These are phyloP conservation scores for Rhododendron williamsianum DNA, from an alignment of 148 eudicot species.

Conservation along the genomic window DNA sequence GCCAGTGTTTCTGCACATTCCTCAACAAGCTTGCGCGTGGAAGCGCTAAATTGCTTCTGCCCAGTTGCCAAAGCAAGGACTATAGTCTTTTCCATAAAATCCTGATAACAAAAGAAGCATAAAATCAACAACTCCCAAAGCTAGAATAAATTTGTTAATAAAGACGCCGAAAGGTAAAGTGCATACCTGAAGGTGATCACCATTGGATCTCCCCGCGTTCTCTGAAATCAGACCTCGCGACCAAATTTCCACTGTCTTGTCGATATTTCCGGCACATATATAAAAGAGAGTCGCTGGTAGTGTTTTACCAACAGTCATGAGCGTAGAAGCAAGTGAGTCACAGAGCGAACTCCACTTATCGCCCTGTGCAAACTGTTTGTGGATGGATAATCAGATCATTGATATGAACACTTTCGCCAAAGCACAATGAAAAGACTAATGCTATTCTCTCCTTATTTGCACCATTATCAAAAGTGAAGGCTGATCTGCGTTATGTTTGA, in stretches of 20 bases:
- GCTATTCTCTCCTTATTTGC: slow-evolving; percentile 2
- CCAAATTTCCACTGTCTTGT: slow-evolving; percentile 92
- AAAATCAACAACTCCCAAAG: background rate
- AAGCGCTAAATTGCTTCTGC: slow-evolving; percentile 82
- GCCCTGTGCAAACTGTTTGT: slow-evolving; percentile 68
- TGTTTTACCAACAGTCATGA: slow-evolving; percentile 60
- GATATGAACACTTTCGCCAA: background rate
- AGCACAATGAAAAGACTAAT: background rate
- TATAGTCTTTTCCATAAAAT: slow-evolving; percentile 94
- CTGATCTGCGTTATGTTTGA: background rate
- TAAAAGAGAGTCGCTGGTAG: slow-evolving; percentile 86
- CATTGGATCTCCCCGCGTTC: slow-evolving; percentile 13
- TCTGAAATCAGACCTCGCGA: slow-evolving; percentile 52
- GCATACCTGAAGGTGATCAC: slow-evolving; percentile 79
- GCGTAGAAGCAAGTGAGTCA: slow-evolving; percentile 86
- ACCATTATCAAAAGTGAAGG: background rate
- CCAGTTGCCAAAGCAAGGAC: slow-evolving; percentile 90
- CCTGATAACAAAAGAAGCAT: slow-evolving; percentile 29
- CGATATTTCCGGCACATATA: slow-evolving; percentile 92
- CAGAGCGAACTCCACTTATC: slow-evolving; percentile 84
- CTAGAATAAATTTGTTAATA: background rate
- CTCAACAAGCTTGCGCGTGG: slow-evolving; percentile 82
- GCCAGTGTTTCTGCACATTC: slow-evolving; percentile 91
- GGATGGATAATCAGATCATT: slow-evolving; percentile 1
- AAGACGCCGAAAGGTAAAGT: background rate